Percentiles rank a stretch among this genome's conserved stretches.
phyloP scores from a whole-genome alignment of 345 rosid genomes.

The Lepidium aucheri region DNA sequence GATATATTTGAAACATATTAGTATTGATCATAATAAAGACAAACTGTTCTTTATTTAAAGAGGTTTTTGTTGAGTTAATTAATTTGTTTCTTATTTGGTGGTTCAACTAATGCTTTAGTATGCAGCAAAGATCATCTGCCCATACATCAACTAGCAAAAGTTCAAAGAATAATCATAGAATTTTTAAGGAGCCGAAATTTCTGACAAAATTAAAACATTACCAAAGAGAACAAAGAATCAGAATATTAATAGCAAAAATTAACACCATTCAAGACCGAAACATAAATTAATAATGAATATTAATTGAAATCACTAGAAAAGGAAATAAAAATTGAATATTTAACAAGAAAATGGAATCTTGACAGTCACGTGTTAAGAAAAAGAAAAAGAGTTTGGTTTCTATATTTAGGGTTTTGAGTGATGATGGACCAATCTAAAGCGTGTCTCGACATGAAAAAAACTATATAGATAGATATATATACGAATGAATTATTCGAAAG shows the following conservation, averaged over 20 bases:
- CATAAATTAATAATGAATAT: not conserved
- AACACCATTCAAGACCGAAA: not conserved
- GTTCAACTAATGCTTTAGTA: not conserved
- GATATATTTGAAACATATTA: not conserved
- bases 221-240: not conserved
- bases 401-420: constrained; percentile 17
- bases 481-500: constrained; percentile 4
- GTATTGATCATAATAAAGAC: not conserved
- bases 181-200: constrained; percentile 9
- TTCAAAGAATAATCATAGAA: not conserved
- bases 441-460: constrained; percentile 47
- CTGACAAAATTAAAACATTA: not conserved
- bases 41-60: constrained; percentile 7
- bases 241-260: no score
- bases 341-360: constrained; percentile 26
- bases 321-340: not conserved
- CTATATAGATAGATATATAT: not conserved
- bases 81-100: not conserved
- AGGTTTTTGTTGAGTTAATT: not conserved
- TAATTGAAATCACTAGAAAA: not conserved
- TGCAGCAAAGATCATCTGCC: not conserved
- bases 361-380: constrained; percentile 26
- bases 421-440: constrained; percentile 36
- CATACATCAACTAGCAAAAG: constrained; percentile 7
- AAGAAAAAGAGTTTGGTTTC: constrained; percentile 22